These are phyloP conservation scores for Oryza longistaminata DNA, from an alignment of 176 grass and related monocot genomes.

Conservation along the genomic window DNA sequence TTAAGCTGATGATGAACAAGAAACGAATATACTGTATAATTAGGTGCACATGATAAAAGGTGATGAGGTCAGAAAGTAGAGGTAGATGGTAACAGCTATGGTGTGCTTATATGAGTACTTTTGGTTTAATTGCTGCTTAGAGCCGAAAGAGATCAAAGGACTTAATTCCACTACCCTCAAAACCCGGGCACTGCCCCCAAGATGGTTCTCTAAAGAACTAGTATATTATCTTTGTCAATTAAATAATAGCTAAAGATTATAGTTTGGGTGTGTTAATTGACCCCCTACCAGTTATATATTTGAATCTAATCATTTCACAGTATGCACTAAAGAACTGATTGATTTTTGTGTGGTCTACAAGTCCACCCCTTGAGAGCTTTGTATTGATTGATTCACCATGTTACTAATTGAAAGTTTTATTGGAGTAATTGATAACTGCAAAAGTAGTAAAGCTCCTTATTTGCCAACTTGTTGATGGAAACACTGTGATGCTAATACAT, in stretches of 20 bases:
- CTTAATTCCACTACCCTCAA: slow-evolving; percentile 47
- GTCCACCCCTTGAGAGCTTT: slow-evolving; percentile 2
- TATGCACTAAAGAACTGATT: slow-evolving; percentile 20
- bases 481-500: neutral
- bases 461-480: slow-evolving; percentile 7
- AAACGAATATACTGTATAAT: slow-evolving; percentile 55
- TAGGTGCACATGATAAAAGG: slow-evolving; percentile 49
- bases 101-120: slow-evolving; percentile 44
- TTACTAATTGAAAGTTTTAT: neutral
- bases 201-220: slow-evolving; percentile 39
- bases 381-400: slow-evolving; percentile 9
- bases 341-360: slow-evolving; percentile 26
- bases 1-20: slow-evolving; percentile 49
- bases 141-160: slow-evolving; percentile 61
- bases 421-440: neutral
- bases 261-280: slow-evolving; percentile 35
- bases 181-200: slow-evolving; percentile 56
- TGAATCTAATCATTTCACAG: slow-evolving; percentile 35
- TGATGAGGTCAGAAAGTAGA: slow-evolving; percentile 52
- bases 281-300: slow-evolving; percentile 27
- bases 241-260: slow-evolving; percentile 42
- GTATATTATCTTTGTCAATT: slow-evolving; percentile 44
- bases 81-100: slow-evolving; percentile 29
- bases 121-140: slow-evolving; percentile 52
- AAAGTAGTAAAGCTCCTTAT: neutral